These are phyloP conservation scores for Aspergillus udagawae DNA, from an alignment of 2,329 filamentous ascomycete species.

Conservation along the genomic window DNA sequence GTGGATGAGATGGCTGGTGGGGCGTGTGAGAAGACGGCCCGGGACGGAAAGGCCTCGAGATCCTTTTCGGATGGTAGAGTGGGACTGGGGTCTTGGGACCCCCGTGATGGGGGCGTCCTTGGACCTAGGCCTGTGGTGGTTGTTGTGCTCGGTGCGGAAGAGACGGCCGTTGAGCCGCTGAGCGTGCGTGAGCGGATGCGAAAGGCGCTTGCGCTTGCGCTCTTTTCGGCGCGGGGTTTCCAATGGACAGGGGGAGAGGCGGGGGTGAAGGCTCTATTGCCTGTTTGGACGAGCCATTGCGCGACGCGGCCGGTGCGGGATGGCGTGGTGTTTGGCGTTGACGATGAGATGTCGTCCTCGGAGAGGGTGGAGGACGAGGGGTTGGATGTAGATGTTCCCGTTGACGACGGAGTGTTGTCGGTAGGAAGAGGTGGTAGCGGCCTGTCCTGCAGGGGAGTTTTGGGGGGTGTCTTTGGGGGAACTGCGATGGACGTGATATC, in stretches of 20 bases:
- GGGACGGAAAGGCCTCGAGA: not conserved
- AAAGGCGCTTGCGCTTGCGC: slow-evolving; percentile 16
- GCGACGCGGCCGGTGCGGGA: slow-evolving; percentile 25
- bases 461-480: slow-evolving; percentile 17
- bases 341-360: not conserved
- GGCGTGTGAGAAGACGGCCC: not conserved
- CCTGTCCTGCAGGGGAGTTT: slow-evolving; percentile 19
- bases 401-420: slow-evolving; percentile 8
- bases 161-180: slow-evolving; percentile 34
- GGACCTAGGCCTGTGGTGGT: slow-evolving; percentile 6
- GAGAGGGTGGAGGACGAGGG: slow-evolving; percentile 8
- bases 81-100: not conserved
- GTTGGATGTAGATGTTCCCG: not conserved
- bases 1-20: too few relatives aligned
- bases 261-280: slow-evolving; percentile 8
- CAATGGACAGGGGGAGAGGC: slow-evolving; percentile 9
- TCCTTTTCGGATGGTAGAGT: not conserved
- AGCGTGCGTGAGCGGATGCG: slow-evolving; percentile 29
- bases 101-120: not conserved
- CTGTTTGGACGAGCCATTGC: slow-evolving; percentile 28
- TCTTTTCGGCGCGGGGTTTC: slow-evolving; percentile 12
- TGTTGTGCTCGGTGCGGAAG: slow-evolving; percentile 8
- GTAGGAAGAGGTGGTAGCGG: slow-evolving; percentile 18
- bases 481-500: not conserved
- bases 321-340: slow-evolving; percentile 12